Evolutionary conservation across 139 green algal species (phyloP).

Genomic region (Astrephomene gubernaculifera): DNA sequence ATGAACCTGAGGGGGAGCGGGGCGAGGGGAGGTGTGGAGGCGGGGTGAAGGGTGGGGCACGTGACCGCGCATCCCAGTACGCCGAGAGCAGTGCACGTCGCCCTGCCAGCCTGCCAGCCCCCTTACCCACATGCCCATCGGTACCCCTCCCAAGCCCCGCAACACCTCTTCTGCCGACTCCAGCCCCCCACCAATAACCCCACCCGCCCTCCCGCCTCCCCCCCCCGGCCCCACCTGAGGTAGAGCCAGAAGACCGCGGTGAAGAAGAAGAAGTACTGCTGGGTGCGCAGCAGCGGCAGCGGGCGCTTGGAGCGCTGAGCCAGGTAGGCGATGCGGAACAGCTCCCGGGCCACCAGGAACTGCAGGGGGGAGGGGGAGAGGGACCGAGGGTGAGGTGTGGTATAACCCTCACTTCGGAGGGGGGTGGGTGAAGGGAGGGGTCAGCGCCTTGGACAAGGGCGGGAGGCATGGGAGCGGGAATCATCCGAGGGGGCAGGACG

Average conservation of each 20-base stretch:
- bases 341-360: slow-evolving; percentile 82
- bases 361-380: slow-evolving; percentile 44
- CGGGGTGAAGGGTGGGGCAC: no score
- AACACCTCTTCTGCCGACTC: not conserved
- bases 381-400: not conserved
- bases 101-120: no score
- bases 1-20: slow-evolving; percentile 78
- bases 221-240: slow-evolving; percentile 67
- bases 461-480: no score
- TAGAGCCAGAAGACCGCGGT: slow-evolving; percentile 94
- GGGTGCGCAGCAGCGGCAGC: slow-evolving; percentile 74
- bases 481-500: no score
- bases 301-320: slow-evolving; percentile 69
- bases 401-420: no score
- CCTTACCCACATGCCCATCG: no score
- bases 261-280: slow-evolving; percentile 96
- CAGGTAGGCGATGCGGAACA: slow-evolving; percentile 83
- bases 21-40: not conserved
- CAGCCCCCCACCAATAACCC: not conserved
- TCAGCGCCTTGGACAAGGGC: no score
- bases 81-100: no score
- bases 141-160: not conserved
- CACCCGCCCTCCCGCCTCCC: not conserved
- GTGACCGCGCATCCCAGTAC: no score
- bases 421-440: no score